Evolutionary conservation across 345 rosid genomes (phyloP), one percentile per base, ranked within the genome.

Genomic region (Camelina hispida): DNA sequence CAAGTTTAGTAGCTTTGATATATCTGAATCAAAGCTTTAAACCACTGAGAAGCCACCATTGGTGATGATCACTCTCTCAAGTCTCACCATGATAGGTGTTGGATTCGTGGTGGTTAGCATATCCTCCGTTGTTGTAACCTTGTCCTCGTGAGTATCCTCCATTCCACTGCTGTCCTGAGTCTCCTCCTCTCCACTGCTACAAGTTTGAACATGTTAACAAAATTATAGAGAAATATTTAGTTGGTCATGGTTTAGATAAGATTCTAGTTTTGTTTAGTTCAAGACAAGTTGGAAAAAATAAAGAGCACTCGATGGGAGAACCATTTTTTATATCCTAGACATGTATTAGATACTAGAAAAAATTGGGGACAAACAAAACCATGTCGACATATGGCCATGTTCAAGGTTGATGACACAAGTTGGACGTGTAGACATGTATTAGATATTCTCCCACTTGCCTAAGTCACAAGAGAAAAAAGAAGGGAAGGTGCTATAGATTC

Each of bases 141-240:
- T 87, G 90, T 66, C 89, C 93, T 69, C 92, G 84, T 25, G 83
- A 74, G 77, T 91, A 83, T 70, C 79, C 85, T 35, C 96, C 97
- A 18, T 87, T 87, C 97, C 97, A 89, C 57, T 89, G 96, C 78
- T 73, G 87, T 48, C 82, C 63, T 22, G 79, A 75, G 76, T 91
- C 91, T 51, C 83, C 85, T 84, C 97, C 85, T 84, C 97, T 82
- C 93, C 97, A 85, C 98, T 93, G 93, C 18, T 66, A 72, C 70
- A 61, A 51, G 32, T 57, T 57, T 62, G 3, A 38, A 13, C 34
- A 62, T 22, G 38, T 61, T 46, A 22, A 25, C 2, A 69, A 12
- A 35, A 16, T n/a, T n/a, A 5, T 7, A 54, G 18, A 12, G 7
- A 43, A 30, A 40, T 25, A 51, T 13, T 15, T 28, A 43, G 18